These are phyloP conservation scores for Diaporthe ilicicola DNA, from an alignment of 2,329 filamentous ascomycete species.

Conservation along the genomic window DNA sequence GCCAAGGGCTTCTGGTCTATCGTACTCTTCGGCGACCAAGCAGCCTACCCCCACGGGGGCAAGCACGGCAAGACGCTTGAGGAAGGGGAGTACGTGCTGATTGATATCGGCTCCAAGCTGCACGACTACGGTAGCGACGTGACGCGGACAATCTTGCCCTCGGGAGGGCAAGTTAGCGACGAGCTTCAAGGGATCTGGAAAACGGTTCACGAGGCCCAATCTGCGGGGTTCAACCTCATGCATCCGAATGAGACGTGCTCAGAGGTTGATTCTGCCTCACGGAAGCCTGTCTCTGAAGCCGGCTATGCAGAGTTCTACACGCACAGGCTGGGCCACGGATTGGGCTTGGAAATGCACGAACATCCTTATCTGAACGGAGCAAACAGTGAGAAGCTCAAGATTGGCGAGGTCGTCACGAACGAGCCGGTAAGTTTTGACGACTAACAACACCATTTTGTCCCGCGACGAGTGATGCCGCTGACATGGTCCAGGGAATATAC, in stretches of 20 bases:
- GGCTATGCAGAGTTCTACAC: constrained; percentile 41
- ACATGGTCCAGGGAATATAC: constrained; percentile 39
- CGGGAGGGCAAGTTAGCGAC: constrained; percentile 35
- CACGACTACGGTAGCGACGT: constrained; percentile 43
- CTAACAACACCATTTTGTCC: too few species aligned
- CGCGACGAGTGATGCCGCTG: neutral
- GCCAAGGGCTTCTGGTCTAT: constrained; percentile 41
- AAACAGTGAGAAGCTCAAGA: constrained; percentile 40
- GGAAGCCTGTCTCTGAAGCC: constrained; percentile 36
- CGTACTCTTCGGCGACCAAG: constrained; percentile 42
- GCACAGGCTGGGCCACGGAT: constrained; percentile 41
- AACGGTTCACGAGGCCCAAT: constrained; percentile 38
- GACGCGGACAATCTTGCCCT: constrained; percentile 41
- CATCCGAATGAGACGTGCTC: constrained; percentile 40
- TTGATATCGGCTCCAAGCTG: constrained; percentile 42
- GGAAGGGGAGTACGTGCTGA: constrained; percentile 41
- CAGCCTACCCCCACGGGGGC: constrained; percentile 42
- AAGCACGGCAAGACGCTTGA: constrained; percentile 39
- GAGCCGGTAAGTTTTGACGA: constrained; percentile 38
- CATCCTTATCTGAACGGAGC: constrained; percentile 43
- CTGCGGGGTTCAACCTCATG: constrained; percentile 40
- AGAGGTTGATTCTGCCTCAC: constrained; percentile 41
- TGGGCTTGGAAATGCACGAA: constrained; percentile 42
- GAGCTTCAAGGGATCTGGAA: constrained; percentile 40
- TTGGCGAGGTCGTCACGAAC: constrained; percentile 40